Evolutionary conservation across 306 rosid species (phyloP).

Genomic region (Begonia loranthoides): DNA sequence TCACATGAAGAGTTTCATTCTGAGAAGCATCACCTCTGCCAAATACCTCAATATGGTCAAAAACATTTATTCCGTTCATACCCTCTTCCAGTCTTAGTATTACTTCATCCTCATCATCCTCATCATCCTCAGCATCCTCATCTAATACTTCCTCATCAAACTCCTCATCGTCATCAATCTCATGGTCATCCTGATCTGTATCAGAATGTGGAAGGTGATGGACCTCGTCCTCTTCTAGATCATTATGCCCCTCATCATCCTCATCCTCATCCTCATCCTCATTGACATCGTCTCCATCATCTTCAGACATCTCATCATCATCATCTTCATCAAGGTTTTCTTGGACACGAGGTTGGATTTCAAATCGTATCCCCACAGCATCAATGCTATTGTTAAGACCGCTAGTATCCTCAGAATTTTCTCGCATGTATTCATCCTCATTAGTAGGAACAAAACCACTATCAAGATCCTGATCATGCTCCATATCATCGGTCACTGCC

Average conservation of each 20-base stretch:
- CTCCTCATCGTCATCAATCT: slow-evolving; percentile 83
- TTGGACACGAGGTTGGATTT: slow-evolving; percentile 65
- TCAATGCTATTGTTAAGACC: slow-evolving; percentile 58
- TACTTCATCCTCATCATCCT: slow-evolving; percentile 91
- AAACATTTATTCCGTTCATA: slow-evolving; percentile 87
- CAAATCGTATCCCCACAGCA: slow-evolving; percentile 52
- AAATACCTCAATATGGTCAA: slow-evolving; percentile 89
- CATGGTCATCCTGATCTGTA: slow-evolving; percentile 92
- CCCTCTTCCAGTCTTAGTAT: slow-evolving; percentile 93
- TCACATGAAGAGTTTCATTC: slow-evolving; percentile 79
- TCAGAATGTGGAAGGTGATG: slow-evolving; percentile 88
- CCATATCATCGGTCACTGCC: slow-evolving; percentile 94
- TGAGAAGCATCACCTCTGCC: slow-evolving; percentile 79
- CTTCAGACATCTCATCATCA: slow-evolving; percentile 95
- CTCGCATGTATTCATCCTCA: slow-evolving; percentile 85
- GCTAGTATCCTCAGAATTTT: slow-evolving; percentile 53
- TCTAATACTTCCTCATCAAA: slow-evolving; percentile 90
- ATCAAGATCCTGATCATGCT: slow-evolving; percentile 84
- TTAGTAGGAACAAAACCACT: slow-evolving; percentile 53
- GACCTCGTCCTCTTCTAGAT: slow-evolving; percentile 74
- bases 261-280: slow-evolving; percentile 76
- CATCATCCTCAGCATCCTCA: slow-evolving; percentile 94
- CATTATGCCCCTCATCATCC: slow-evolving; percentile 88
- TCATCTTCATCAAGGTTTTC: slow-evolving; percentile 70
- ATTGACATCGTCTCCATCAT: slow-evolving; percentile 84